Conservation (phyloP, 345 rosid genomes). For the Alliaria petiolata region DNA sequence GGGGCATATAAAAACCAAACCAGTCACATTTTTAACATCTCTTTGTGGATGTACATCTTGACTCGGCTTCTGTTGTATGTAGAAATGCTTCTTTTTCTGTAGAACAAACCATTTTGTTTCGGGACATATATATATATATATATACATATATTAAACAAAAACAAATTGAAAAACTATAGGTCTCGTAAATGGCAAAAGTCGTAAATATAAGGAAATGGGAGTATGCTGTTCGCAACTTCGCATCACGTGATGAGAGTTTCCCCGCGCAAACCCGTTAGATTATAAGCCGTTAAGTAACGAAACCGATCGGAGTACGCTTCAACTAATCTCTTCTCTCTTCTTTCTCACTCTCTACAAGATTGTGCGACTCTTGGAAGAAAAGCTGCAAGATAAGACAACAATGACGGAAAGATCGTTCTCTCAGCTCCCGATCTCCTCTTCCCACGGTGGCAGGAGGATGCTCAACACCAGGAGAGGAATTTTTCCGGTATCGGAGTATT, state of each 20-base stretch:
- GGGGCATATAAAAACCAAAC: neutral
- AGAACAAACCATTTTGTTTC: slow-evolving; percentile 20
- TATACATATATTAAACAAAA: slow-evolving; percentile 5
- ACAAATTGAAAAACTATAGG: neutral
- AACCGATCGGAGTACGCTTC: slow-evolving; percentile 1
- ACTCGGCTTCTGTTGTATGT: slow-evolving; percentile 31
- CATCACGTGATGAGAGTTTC: slow-evolving; percentile 14
- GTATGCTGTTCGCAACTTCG: neutral
- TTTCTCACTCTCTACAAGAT: neutral
- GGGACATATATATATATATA: slow-evolving; percentile 11
- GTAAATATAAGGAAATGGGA: too few species aligned
- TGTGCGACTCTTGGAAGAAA: slow-evolving; percentile 2
- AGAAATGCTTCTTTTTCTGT: slow-evolving; percentile 23
- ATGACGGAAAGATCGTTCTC: slow-evolving; percentile 32
- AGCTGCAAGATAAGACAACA: slow-evolving; percentile 13
- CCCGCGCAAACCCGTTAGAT: slow-evolving; percentile 23
- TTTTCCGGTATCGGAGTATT: slow-evolving; percentile 28
- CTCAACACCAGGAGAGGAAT: slow-evolving; percentile 6
- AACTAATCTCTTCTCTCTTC: neutral
- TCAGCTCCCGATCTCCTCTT: slow-evolving; percentile 36
- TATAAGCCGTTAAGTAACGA: slow-evolving; percentile 1
- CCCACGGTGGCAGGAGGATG: slow-evolving; percentile 31
- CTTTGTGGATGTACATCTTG: slow-evolving; percentile 39
- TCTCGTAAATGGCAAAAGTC: slow-evolving; percentile 5
- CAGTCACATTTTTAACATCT: slow-evolving; percentile 20